Conservation (phyloP, 164 flowering plant species). For the Vitis riparia region DNA sequence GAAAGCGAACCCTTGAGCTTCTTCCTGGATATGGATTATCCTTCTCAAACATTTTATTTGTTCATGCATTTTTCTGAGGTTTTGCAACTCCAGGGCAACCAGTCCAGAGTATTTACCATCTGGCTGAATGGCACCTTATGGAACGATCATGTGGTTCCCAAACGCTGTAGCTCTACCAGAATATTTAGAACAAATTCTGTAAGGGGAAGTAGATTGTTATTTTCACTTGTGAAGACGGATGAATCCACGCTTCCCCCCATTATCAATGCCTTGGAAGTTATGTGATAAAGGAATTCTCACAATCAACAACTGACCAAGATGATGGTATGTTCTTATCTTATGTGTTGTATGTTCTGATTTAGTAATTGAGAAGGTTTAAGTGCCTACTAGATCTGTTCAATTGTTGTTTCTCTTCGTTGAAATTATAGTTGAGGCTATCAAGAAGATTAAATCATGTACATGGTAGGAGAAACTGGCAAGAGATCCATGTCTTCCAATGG, state of each 20-base stretch:
- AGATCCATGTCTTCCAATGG: constrained; percentile 51
- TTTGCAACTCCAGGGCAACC: constrained; percentile 10
- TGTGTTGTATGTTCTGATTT: neutral
- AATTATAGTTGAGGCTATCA: constrained; percentile 37
- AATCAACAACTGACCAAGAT: constrained; percentile 23
- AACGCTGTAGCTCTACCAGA: constrained; percentile 5
- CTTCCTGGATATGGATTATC: constrained; percentile 9
- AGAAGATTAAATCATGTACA: constrained; percentile 29
- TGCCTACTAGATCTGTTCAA: no score
- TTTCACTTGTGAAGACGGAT: constrained; percentile 11
- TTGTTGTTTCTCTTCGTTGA: neutral
- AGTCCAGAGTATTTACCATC: constrained; percentile 35
- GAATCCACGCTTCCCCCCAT: constrained; percentile 46
- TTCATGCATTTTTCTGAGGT: constrained; percentile 51
- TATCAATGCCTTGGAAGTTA: constrained; percentile 50
- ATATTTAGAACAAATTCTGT: neutral
- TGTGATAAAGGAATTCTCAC: constrained; percentile 8
- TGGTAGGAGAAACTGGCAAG: constrained; percentile 44
- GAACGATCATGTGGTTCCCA: constrained; percentile 6
- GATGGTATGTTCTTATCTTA: constrained; percentile 26
- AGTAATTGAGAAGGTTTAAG: neutral
- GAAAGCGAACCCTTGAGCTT: constrained; percentile 11
- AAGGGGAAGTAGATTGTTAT: neutral
- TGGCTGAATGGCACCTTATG: constrained; percentile 14
- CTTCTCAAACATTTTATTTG: constrained; percentile 12